phyloP scores from a whole-genome alignment of 345 rosid species.

The Euclidium syriacum region DNA sequence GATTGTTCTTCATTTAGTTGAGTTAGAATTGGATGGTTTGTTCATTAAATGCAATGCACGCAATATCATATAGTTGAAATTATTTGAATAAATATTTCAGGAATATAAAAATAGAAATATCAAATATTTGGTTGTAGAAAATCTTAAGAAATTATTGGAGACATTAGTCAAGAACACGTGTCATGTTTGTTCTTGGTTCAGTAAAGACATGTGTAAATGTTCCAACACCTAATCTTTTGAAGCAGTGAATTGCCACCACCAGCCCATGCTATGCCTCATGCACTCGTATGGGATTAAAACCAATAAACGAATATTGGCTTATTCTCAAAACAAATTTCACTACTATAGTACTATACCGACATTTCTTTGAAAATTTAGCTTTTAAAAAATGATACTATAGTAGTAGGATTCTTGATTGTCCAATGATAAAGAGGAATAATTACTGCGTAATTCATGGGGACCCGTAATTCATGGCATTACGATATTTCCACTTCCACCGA shows the following conservation, averaged over 20 bases:
- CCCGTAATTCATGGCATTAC: neutral
- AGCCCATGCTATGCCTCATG: slow-evolving; percentile 26
- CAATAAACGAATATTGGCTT: neutral
- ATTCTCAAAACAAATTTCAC: neutral
- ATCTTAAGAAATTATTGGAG: slow-evolving; percentile 13
- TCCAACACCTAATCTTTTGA: slow-evolving; percentile 20
- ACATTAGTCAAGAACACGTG: slow-evolving; percentile 26
- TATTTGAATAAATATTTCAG: neutral
- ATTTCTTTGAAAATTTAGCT: neutral
- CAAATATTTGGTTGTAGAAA: slow-evolving; percentile 1
- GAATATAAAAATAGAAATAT: neutral
- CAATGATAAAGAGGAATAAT: too few relatives aligned
- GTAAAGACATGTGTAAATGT: slow-evolving; percentile 25
- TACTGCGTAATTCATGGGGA: neutral
- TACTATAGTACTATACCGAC: neutral
- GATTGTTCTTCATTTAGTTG: slow-evolving; percentile 27
- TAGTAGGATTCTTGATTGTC: neutral
- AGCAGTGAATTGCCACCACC: slow-evolving; percentile 1
- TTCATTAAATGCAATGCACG: slow-evolving; percentile 18
- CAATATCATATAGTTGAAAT: slow-evolving; percentile 3
- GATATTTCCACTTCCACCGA: slow-evolving; percentile 25
- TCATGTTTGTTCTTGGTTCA: slow-evolving; percentile 12
- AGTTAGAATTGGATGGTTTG: slow-evolving; percentile 17
- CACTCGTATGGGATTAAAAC: neutral
- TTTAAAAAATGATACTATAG: neutral